phyloP scores from a whole-genome alignment of 2,329 filamentous ascomycete genomes.

The Colletotrichum gloeosporioides region DNA sequence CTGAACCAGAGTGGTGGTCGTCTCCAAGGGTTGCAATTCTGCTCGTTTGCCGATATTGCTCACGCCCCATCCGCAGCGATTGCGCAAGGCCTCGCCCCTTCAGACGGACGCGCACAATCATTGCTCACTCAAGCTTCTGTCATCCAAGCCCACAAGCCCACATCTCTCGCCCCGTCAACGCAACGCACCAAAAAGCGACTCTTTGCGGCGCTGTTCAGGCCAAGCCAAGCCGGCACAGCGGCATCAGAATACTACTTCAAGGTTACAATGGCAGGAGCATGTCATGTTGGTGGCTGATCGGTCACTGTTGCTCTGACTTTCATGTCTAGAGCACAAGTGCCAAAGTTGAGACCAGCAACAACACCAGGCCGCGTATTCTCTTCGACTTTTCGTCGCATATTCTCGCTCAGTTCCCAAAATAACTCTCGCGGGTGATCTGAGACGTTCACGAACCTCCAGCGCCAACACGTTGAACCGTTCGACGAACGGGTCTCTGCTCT shows the following conservation, averaged over 20 bases:
- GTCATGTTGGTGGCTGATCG: background rate
- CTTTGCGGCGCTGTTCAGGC: background rate
- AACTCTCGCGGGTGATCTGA: conserved; percentile 14
- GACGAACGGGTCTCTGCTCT: conserved; percentile 8
- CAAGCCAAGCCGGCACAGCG: background rate
- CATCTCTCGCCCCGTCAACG: background rate
- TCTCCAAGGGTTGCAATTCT: background rate
- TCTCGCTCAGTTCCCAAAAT: conserved; percentile 4
- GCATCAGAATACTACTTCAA: background rate
- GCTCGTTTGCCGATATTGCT: background rate
- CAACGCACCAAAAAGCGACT: background rate
- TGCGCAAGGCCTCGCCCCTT: background rate
- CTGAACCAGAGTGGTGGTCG: background rate
- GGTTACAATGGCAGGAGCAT: background rate
- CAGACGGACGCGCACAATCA: background rate
- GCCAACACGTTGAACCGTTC: background rate
- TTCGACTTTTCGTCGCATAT: conserved; percentile 4
- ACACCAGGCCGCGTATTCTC: background rate
- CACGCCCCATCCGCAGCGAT: background rate
- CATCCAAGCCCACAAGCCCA: conserved; percentile 1
- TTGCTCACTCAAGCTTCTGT: conserved; percentile 9
- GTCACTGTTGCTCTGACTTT: background rate
- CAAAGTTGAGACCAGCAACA: background rate
- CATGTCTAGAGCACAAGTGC: background rate
- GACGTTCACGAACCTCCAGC: conserved; percentile 10